Percentiles rank a stretch among this genome's conserved stretches.
Conservation (phyloP, 1,139 yeast genomes). For the Yamadazyma taylorii region DNA sequence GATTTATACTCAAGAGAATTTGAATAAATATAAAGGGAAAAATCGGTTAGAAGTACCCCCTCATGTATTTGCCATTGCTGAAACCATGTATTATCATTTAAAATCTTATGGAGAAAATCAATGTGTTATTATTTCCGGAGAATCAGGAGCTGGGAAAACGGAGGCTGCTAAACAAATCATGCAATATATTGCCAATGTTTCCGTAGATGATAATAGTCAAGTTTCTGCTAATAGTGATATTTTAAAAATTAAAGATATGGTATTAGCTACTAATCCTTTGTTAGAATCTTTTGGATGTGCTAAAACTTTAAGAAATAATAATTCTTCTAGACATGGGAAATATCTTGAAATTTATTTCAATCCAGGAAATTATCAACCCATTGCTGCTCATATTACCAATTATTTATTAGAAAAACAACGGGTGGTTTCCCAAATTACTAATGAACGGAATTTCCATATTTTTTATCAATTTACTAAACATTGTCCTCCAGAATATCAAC, state of each 20-base stretch:
- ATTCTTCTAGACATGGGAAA: conserved; percentile 97
- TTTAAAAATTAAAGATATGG: conserved; percentile 92
- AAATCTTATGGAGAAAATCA: conserved; percentile 93
- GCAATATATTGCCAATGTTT: conserved; percentile 95
- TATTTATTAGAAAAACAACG: conserved; percentile 92
- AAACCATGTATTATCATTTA: conserved; percentile 92
- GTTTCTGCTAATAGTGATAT: conserved; percentile 48
- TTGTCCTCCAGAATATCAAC: conserved; percentile 83
- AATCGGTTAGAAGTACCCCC: conserved; percentile 98
- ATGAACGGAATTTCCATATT: conserved; percentile 95
- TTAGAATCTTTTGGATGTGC: conserved; percentile 99
- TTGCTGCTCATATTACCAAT: conserved; percentile 94
- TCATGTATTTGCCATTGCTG: conserved; percentile 97
- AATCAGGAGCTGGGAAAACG: conserved; percentile 98
- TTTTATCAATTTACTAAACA: conserved; percentile 95
- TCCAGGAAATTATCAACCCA: conserved; percentile 71
- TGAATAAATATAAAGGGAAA: conserved; percentile 82
- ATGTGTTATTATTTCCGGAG: conserved; percentile 98
- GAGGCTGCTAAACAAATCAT: conserved; percentile 98
- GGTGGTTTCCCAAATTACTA: conserved; percentile 88
- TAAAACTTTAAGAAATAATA: conserved; percentile 91
- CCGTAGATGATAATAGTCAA: conserved; percentile 42
- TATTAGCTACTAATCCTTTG: conserved; percentile 93
- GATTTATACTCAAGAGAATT: conserved; percentile 77
- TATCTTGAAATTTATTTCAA: conserved; percentile 91